Percentiles rank a stretch among this genome's conserved stretches.
Evolutionary conservation across 2,329 filamentous ascomycete species (phyloP).

Genomic region (Penicillium thymicola): DNA sequence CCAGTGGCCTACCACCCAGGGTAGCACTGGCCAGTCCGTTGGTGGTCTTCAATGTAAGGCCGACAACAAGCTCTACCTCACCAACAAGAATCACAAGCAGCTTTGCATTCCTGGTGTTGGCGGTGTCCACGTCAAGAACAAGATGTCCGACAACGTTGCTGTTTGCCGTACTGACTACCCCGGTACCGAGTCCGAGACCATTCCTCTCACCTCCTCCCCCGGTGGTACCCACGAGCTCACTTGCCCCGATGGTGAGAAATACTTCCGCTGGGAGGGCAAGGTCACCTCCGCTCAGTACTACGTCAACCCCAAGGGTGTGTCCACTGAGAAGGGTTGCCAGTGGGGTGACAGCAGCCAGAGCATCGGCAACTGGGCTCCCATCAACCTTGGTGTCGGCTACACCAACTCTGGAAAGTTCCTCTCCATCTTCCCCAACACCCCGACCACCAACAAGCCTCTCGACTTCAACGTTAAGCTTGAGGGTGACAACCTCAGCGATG

Average conservation of each 20-base stretch:
- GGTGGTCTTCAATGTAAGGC: constrained; percentile 76
- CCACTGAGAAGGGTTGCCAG: constrained; percentile 65
- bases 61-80: constrained; percentile 74
- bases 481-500: constrained; percentile 59
- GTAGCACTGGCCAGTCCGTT: constrained; percentile 74
- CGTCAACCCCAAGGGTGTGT: constrained; percentile 76
- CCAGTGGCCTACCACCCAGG: constrained; percentile 81
- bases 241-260: constrained; percentile 67
- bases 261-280: constrained; percentile 74
- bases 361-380: constrained; percentile 79
- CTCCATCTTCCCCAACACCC: constrained; percentile 79
- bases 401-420: constrained; percentile 67
- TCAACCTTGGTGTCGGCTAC: constrained; percentile 79
- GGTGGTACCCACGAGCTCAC: constrained; percentile 64
- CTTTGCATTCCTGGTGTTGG: constrained; percentile 74
- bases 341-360: constrained; percentile 65
- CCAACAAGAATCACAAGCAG: constrained; percentile 61
- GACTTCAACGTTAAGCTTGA: constrained; percentile 75
- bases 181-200: constrained; percentile 81
- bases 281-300: constrained; percentile 93
- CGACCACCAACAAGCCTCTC: constrained; percentile 67
- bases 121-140: constrained; percentile 72
- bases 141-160: constrained; percentile 62
- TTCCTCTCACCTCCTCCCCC: constrained; percentile 65
- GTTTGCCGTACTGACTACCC: constrained; percentile 97